Percentiles rank a stretch among this genome's conserved stretches.
Evolutionary conservation across 1,284 basidiomycete genomes (phyloP).

Genomic region (Leucoagaricus sp.): DNA sequence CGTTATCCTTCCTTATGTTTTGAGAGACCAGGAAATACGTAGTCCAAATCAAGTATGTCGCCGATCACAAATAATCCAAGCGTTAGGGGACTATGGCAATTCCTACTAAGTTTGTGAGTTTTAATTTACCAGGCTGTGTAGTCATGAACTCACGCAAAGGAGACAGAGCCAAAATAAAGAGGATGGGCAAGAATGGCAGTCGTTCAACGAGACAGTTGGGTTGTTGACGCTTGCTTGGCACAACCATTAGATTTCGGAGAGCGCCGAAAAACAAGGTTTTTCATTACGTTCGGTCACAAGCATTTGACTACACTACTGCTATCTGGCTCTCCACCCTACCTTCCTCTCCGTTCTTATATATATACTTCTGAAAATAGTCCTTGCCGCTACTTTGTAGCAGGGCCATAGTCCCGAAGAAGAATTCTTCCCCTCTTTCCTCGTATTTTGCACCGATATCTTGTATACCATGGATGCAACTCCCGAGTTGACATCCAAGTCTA

Average conservation of each 20-base stretch:
- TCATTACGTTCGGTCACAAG: constrained; percentile 6
- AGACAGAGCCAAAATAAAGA: constrained; percentile 8
- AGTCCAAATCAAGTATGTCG: neutral
- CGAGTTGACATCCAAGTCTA: constrained; percentile 2
- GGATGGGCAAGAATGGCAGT: neutral
- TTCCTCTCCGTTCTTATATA: neutral
- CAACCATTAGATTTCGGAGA: constrained; percentile 22
- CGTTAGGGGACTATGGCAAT: neutral
- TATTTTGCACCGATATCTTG: neutral
- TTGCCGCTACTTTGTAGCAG: neutral
- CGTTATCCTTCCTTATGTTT: too few species aligned
- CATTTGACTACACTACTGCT: neutral
- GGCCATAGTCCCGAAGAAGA: neutral
- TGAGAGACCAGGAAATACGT: neutral
- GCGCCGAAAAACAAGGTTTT: constrained; percentile 26
- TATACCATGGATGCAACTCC: constrained; percentile 3
- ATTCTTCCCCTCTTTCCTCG: neutral
- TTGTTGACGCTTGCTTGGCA: constrained; percentile 9
- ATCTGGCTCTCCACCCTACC: neutral
- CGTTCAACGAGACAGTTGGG: neutral
- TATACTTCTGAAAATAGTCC: neutral
- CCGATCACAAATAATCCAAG: neutral
- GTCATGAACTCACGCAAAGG: too few species aligned
- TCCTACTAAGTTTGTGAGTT: neutral
- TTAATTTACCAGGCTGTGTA: too few species aligned